Percentiles rank a stretch among this genome's conserved stretches.
Conservation (phyloP, 805 yeast species). For the Myxozyma sirexii region DNA sequence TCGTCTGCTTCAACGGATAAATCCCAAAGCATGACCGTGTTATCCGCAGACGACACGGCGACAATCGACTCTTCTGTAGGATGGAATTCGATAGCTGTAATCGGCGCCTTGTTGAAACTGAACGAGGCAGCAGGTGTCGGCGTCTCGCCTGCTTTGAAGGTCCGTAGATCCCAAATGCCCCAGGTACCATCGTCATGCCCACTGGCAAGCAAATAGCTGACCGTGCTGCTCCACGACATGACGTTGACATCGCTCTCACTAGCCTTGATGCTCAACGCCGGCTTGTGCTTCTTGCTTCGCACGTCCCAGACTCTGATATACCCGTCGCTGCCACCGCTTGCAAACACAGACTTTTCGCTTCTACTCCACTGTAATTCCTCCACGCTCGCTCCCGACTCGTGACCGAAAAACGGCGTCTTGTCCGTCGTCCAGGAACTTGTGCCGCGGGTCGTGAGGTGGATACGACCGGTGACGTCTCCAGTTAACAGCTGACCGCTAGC, state of each 20-base stretch:
- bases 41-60: conserved; percentile 95
- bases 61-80: conserved; percentile 94
- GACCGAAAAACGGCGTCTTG: conserved; percentile 64
- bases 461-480: conserved; percentile 87
- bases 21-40: conserved; percentile 97
- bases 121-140: conserved; percentile 91
- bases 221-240: conserved; percentile 89
- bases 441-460: conserved; percentile 76
- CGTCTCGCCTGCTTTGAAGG: conserved; percentile 57
- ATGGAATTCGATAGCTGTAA: conserved; percentile 91
- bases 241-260: conserved; percentile 87
- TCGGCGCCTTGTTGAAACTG: conserved; percentile 90
- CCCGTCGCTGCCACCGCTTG: conserved; percentile 93
- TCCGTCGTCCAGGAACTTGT: conserved; percentile 82
- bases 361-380: conserved; percentile 98
- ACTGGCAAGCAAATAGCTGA: conserved; percentile 83
- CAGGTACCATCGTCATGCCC: conserved; percentile 98
- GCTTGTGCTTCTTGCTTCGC: conserved; percentile 86
- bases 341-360: conserved; percentile 89
- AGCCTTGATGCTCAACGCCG: conserved; percentile 83
- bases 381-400: conserved; percentile 61
- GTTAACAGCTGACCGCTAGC: conserved; percentile 73
- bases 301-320: conserved; percentile 95
- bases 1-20: conserved; percentile 98
- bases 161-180: conserved; percentile 97